phyloP scores from a whole-genome alignment of 2,329 filamentous ascomycete species.

The Colletotrichum limetticola region DNA sequence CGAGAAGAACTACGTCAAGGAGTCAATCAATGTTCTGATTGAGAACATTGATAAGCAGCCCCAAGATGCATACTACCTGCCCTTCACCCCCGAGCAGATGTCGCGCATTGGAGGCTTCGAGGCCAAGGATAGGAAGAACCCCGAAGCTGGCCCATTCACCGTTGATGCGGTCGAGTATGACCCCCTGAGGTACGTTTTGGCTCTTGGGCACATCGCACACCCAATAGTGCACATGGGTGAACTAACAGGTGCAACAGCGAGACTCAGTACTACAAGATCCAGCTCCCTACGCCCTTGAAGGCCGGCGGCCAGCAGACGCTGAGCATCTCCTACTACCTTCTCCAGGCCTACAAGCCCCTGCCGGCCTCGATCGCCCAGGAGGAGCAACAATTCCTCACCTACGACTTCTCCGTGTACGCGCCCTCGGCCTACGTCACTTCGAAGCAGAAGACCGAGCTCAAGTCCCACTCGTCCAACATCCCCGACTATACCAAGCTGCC shows the following conservation, averaged over 20 bases:
- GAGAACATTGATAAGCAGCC: constrained; percentile 85
- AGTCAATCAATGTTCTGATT: constrained; percentile 92
- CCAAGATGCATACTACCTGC: constrained; percentile 91
- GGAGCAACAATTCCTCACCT: constrained; percentile 86
- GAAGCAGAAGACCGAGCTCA: constrained; percentile 98
- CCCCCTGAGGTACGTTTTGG: constrained; percentile 61
- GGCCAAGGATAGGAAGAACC: constrained; percentile 90
- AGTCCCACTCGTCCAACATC: constrained; percentile 81
- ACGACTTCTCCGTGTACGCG: constrained; percentile 86
- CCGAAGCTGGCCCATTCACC: constrained; percentile 72
- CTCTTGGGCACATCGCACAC: constrained; percentile 3
- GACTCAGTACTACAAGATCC: constrained; percentile 85
- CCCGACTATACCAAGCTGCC: constrained; percentile 86
- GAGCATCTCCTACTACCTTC: constrained; percentile 84
- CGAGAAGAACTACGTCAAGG: constrained; percentile 91
- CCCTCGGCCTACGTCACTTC: constrained; percentile 85
- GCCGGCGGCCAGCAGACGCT: constrained; percentile 85
- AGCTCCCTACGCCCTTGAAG: constrained; percentile 79
- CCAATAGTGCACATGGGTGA: neutral
- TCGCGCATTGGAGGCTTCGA: constrained; percentile 85
- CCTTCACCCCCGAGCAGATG: constrained; percentile 82
- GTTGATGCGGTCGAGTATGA: constrained; percentile 76
- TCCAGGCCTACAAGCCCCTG: constrained; percentile 82
- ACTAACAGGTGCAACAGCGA: constrained; percentile 58
- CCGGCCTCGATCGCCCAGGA: constrained; percentile 86